Conservation (phyloP, 2,329 filamentous ascomycete genomes). For the Aspergillus aculeatinus region DNA sequence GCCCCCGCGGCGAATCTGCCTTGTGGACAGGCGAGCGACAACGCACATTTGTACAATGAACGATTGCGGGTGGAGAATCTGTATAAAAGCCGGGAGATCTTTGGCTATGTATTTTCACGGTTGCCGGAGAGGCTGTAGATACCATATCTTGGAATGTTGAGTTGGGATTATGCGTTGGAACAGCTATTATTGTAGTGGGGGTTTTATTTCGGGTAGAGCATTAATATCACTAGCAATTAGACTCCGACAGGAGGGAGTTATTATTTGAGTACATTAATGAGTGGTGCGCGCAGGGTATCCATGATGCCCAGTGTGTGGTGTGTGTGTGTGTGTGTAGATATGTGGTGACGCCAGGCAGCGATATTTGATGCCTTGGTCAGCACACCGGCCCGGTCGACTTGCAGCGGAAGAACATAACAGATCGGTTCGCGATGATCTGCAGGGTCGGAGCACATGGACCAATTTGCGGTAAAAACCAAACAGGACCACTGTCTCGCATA, state of each 20-base stretch:
- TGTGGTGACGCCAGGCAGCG: no score
- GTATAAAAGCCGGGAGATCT: slow-evolving; percentile 88
- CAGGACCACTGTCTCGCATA: no score
- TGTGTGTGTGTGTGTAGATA: no score
- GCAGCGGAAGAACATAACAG: background rate
- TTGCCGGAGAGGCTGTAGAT: slow-evolving; percentile 46
- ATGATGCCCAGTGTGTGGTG: no score
- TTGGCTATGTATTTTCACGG: slow-evolving; percentile 77
- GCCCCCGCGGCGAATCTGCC: slow-evolving; percentile 91
- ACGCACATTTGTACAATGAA: slow-evolving; percentile 93
- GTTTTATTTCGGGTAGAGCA: no score
- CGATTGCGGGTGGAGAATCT: slow-evolving; percentile 83
- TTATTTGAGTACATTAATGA: no score
- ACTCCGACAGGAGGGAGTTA: no score
- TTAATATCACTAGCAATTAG: no score
- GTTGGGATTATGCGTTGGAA: background rate
- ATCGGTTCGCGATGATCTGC: background rate
- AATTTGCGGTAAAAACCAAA: no score
- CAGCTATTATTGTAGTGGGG: no score
- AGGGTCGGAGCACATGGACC: background rate
- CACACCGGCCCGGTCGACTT: background rate
- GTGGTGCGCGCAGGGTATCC: no score
- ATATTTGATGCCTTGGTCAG: no score
- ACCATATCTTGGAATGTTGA: background rate
- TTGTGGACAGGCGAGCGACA: slow-evolving; percentile 91